Conservation (phyloP, 306 rosid genomes). For the Trifolium subterraneum region DNA sequence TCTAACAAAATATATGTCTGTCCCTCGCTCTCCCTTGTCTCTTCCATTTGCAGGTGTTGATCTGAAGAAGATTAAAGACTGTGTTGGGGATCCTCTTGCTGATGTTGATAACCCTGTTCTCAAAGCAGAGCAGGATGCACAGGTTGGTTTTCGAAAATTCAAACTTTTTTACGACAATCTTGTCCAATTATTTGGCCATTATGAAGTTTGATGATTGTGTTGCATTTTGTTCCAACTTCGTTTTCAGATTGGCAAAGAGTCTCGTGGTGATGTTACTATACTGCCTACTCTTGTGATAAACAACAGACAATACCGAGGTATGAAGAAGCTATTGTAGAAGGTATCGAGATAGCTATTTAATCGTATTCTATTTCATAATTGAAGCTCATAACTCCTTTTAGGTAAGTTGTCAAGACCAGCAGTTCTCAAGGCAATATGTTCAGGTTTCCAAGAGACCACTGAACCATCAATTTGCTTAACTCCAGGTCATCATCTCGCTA, state of each 20-base stretch:
- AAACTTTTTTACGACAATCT: not conserved
- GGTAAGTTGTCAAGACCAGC: conserved; percentile 87
- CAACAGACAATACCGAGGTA: conserved; percentile 91
- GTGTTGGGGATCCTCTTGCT: conserved; percentile 80
- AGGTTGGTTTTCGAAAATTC: conserved; percentile 56
- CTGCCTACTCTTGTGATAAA: conserved; percentile 94
- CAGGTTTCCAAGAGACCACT: conserved; percentile 89
- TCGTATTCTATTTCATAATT: conserved; percentile 18
- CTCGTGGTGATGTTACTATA: conserved; percentile 97
- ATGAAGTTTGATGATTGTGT: conserved; percentile 23
- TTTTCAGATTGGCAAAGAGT: conserved; percentile 83
- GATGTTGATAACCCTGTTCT: conserved; percentile 75
- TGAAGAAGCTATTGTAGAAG: conserved; percentile 19
- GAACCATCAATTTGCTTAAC: conserved; percentile 91
- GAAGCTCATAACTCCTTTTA: conserved; percentile 39
- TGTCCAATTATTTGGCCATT: conserved; percentile 25
- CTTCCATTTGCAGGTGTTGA: conserved; percentile 62
- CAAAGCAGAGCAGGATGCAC: conserved; percentile 87
- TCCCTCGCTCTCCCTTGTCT: not conserved
- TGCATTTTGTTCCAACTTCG: conserved; percentile 36
- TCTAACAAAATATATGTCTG: conserved; percentile 16
- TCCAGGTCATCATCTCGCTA: conserved; percentile 57
- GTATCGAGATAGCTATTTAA: conserved; percentile 2
- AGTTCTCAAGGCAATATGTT: conserved; percentile 90
- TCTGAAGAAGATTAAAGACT: conserved; percentile 70